Evolutionary conservation across 495 filamentous ascomycete species (phyloP).

Genomic region (Trichoderma reesei): DNA sequence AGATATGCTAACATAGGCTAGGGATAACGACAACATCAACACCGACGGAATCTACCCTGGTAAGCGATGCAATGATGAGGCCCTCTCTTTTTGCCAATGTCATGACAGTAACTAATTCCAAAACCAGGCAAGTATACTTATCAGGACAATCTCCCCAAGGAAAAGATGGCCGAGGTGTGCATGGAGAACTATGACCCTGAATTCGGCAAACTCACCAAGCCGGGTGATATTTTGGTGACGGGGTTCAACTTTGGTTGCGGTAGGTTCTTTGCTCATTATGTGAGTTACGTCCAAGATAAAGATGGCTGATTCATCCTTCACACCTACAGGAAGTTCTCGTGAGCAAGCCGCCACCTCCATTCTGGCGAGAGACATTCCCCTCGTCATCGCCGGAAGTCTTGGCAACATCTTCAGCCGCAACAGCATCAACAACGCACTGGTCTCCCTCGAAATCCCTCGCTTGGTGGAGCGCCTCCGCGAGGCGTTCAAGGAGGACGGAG

Average conservation of each 20-base stretch:
- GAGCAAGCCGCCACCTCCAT: slow-evolving; percentile 90
- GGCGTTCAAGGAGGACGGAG: slow-evolving; percentile 37
- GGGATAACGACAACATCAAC: slow-evolving; percentile 64
- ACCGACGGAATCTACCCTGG: slow-evolving; percentile 84
- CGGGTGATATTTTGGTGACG: slow-evolving; percentile 69
- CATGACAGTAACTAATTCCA: not conserved
- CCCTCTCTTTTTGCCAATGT: slow-evolving; percentile 36
- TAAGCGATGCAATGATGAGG: slow-evolving; percentile 24
- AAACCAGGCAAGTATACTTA: slow-evolving; percentile 61
- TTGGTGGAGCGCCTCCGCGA: slow-evolving; percentile 62
- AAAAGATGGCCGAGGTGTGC: slow-evolving; percentile 77
- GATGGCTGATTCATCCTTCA: not conserved
- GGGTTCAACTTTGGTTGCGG: slow-evolving; percentile 93
- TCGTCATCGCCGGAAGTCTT: slow-evolving; percentile 80
- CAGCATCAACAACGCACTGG: slow-evolving; percentile 85
- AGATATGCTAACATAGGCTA: no score
- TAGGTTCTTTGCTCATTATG: slow-evolving; percentile 27
- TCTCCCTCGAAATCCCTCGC: slow-evolving; percentile 71
- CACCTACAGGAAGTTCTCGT: slow-evolving; percentile 21
- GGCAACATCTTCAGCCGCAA: slow-evolving; percentile 85
- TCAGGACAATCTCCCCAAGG: slow-evolving; percentile 66
- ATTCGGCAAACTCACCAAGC: slow-evolving; percentile 50
- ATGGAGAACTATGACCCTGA: slow-evolving; percentile 84
- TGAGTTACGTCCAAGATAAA: no score
- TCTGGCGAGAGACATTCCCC: slow-evolving; percentile 70